Percentiles rank a stretch among this genome's conserved stretches.
Conservation (phyloP, 768 basidiomycete genomes). For the Xerocomellus amylosporus region DNA sequence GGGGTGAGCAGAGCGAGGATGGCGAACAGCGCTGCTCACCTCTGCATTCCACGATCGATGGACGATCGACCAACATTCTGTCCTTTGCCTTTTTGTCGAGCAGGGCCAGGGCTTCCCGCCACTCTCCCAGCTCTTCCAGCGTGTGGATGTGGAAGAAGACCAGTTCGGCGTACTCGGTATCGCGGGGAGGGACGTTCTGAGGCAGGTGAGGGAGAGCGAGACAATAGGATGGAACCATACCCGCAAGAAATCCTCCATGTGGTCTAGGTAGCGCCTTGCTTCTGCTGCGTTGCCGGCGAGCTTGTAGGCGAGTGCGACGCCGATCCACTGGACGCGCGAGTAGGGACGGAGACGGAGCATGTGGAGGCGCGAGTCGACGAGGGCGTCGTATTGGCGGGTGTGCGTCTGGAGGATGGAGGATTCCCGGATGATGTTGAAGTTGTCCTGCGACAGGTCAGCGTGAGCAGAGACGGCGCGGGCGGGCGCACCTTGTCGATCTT, state of each 20-base stretch:
- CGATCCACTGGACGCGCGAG: conserved; percentile 86
- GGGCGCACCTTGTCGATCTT: conserved; percentile 79
- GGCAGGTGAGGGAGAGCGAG: conserved; percentile 3
- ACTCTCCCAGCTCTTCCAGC: conserved; percentile 69
- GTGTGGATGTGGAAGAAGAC: conserved; percentile 73
- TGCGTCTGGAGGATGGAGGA: conserved; percentile 88
- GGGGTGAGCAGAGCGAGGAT: conserved; percentile 8
- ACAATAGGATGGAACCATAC: conserved; percentile 32
- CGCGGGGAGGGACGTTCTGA: conserved; percentile 73
- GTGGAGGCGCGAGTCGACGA: conserved; percentile 79
- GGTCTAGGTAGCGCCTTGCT: conserved; percentile 69
- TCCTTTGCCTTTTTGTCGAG: conserved; percentile 65
- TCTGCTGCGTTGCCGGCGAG: conserved; percentile 72
- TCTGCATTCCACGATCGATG: conserved; percentile 62
- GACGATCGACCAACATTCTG: conserved; percentile 67
- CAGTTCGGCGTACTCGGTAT: conserved; percentile 82
- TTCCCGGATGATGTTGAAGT: conserved; percentile 90
- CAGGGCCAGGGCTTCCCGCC: conserved; percentile 54
- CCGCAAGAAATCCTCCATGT: conserved; percentile 70
- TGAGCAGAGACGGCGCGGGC: not conserved
- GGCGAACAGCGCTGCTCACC: too few species aligned
- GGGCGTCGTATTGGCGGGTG: conserved; percentile 70
- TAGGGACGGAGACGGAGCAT: conserved; percentile 80
- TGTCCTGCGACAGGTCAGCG: conserved; percentile 61
- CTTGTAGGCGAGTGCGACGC: conserved; percentile 83